Base-by-base conservation (phyloP, 1,284 basidiomycete genomes). In the Apiotrichum montevideense region DNA sequence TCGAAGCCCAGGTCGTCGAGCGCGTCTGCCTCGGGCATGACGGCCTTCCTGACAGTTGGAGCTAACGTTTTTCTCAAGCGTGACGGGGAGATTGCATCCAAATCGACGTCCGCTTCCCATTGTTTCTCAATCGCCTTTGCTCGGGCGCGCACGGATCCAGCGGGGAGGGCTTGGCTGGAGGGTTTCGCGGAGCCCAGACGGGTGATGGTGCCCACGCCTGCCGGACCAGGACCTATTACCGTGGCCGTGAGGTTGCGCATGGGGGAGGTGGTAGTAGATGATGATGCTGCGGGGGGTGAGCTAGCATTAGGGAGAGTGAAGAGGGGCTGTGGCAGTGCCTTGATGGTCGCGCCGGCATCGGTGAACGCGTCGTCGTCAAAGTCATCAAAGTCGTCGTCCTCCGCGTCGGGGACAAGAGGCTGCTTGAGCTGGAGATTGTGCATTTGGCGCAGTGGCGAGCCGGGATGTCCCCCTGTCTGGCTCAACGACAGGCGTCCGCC, bases 201-300 rank as follows among this genome's bases (percentile, higher is more conserved):
- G 35, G 72, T 74, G 56, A 74, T 68, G 3, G 67, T 70, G 3
- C 72, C 72, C 1, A 73, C 52, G 2, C 72, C 71, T 21, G 65
- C 55, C 0, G 70, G 69, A 1, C 72, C 70, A 3, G 50, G 47
- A 1, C 70, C 70, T 13, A 71, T 58, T 35, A 72, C 58, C 8
- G 65, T 69, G n/a, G 58, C 56, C 21, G 58, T 55, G 4, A 63
- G 51, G 8, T 58, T 59, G 42, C 64, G 63, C 43, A 58, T 50
- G 15, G 55, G 43, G 1, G 61, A 53, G 29, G 29, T 29, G 29
- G 29, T 29, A 3, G 29, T 3, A 29, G 29, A 29, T 29, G 29
- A 29, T 29, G 29, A 29, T 29, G 29, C 29, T 3, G 29, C 29
- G 29, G 29, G 29, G 13, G 60, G 48, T 13, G 59, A 46, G 11